phyloP scores from a whole-genome alignment of 2,329 filamentous ascomycete genomes.

The Leptodontidium sp. region DNA sequence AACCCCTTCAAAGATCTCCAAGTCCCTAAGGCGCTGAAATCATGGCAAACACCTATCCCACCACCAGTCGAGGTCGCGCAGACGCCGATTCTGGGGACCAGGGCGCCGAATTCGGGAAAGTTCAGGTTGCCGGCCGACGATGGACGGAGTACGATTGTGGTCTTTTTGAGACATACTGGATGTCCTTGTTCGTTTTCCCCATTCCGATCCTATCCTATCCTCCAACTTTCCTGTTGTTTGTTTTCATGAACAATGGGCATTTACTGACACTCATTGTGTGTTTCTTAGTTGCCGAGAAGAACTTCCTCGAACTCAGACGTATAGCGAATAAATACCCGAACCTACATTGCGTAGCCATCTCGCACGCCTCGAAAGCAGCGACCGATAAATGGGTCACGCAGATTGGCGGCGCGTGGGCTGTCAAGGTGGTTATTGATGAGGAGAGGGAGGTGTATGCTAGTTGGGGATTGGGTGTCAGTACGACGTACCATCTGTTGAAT shows the following conservation, averaged over 20 bases:
- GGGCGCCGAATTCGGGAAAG: constrained; percentile 38
- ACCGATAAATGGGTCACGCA: constrained; percentile 52
- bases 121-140: constrained; percentile 55
- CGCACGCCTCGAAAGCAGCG: constrained; percentile 67
- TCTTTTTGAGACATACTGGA: constrained; percentile 76
- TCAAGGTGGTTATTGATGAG: constrained; percentile 67
- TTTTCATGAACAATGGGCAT: not conserved
- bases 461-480: constrained; percentile 72
- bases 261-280: not conserved
- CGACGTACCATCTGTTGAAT: constrained; percentile 69
- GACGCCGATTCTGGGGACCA: constrained; percentile 38
- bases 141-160: constrained; percentile 65
- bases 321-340: constrained; percentile 60
- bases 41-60: constrained; percentile 43
- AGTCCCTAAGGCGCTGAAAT: constrained; percentile 42
- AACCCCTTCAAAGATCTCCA: constrained; percentile 44
- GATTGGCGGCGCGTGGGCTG: constrained; percentile 51
- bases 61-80: constrained; percentile 41
- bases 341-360: constrained; percentile 68
- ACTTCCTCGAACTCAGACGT: constrained; percentile 63
- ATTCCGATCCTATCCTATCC: not conserved
- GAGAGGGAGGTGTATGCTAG: constrained; percentile 67
- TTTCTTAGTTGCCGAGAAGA: constrained; percentile 71
- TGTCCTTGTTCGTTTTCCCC: constrained; percentile 69
- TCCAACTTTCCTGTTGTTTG: not conserved